Evolutionary conservation across 495 filamentous ascomycete species (phyloP), one percentile per base, ranked within the genome.

Genomic region (Neurospora terricola): DNA sequence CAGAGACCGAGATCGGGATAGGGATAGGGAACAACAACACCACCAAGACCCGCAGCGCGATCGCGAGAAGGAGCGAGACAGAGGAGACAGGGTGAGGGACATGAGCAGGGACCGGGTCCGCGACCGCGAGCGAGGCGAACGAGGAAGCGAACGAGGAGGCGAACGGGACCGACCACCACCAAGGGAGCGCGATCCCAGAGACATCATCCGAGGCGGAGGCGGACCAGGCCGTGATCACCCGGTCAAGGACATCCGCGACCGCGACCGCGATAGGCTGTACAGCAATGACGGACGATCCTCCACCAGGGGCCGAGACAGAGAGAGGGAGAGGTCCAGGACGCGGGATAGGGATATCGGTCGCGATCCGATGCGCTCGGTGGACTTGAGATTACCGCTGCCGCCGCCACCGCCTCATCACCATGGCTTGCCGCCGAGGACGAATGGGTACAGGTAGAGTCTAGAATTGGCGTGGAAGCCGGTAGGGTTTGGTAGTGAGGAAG

Each of bases 261-360:
- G 54, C 27, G 54, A 62, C 54, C 54, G 54, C 54, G 54, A 66
- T 14, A 66, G 54, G 27, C 30, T 66, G 27, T 66, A 66, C 27
- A 66, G 27, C 45, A 54, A 66, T 14, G 54, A 66, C 54, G 54
- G 54, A 4, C 34, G 54, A 66, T 66, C 54, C 6, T 66, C 54
- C 12, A 12, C 54, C 14, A 66, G 54, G 14, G 54, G 30, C 30
- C 34, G 54, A 66, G 45, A 72, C 10, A 36, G 70, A 42, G 74
- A 73, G 2, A 71, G 71, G 39, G 74, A 73, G 2, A 71, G 71
- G 39, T 76, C 75, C 27, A 68, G 73, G 39, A 73, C 75, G 3
- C 8, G 75, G n/a, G 70, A 78, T 30, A 68, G 75, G 42, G 73
- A 75, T 5, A 69, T 62, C 2, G 54, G 48, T 48, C 48, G 48